Conservation (phyloP, 805 yeast species). For the Yueomyces sinensis region DNA sequence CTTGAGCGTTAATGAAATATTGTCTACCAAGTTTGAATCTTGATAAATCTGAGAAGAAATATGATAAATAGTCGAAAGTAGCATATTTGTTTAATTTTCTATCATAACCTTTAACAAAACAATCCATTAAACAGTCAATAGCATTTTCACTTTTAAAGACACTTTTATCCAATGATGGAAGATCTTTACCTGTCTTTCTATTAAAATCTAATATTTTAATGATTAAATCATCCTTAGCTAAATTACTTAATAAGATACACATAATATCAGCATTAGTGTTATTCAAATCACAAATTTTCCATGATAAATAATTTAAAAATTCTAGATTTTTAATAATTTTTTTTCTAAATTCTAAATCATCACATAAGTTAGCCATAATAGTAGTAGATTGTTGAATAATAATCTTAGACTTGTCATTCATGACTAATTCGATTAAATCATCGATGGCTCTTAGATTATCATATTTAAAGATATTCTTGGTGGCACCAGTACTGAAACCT, state of each 20-base stretch:
- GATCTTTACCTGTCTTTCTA: slow-evolving; percentile 15
- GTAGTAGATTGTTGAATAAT: slow-evolving; percentile 59
- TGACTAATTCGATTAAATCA: slow-evolving; percentile 53
- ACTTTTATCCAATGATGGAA: slow-evolving; percentile 28
- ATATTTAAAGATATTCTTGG: slow-evolving; percentile 51
- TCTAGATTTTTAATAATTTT: slow-evolving; percentile 51
- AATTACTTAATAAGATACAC: slow-evolving; percentile 72
- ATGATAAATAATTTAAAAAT: slow-evolving; percentile 37
- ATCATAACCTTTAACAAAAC: slow-evolving; percentile 76
- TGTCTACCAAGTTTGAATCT: slow-evolving; percentile 61
- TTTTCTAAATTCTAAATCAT: slow-evolving; percentile 48
- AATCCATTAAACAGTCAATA: slow-evolving; percentile 75
- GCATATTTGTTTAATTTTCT: slow-evolving; percentile 59
- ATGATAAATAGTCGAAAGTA: slow-evolving; percentile 69
- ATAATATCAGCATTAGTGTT: slow-evolving; percentile 67
- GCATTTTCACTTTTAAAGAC: slow-evolving; percentile 45
- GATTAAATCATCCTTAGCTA: slow-evolving; percentile 66
- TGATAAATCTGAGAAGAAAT: slow-evolving; percentile 82
- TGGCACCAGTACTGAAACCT: slow-evolving; percentile 64
- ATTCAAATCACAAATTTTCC: slow-evolving; percentile 37
- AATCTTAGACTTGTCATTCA: slow-evolving; percentile 38
- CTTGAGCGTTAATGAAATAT: slow-evolving; percentile 61
- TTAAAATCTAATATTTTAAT: slow-evolving; percentile 34
- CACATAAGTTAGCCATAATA: slow-evolving; percentile 72
- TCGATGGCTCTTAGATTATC: slow-evolving; percentile 58